Percentiles rank a stretch among this genome's conserved stretches.
phyloP scores from a whole-genome alignment of 2,329 filamentous ascomycete genomes.

The Gaeumannomyces sp. region DNA sequence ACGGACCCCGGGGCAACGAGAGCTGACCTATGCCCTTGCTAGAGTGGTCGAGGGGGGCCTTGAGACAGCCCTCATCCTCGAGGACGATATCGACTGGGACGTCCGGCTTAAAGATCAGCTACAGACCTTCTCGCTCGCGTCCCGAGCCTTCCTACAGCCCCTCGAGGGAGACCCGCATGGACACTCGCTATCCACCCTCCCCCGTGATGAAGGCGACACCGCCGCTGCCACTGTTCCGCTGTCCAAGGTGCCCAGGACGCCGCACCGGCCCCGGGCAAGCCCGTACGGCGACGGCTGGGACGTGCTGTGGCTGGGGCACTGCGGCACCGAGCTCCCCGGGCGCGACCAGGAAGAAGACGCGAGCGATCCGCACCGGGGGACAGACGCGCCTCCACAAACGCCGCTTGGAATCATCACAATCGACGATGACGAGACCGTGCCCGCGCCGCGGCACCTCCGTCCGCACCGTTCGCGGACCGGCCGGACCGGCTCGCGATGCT shows the following conservation, averaged over 20 bases:
- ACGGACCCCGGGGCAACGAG: neutral
- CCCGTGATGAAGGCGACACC: neutral
- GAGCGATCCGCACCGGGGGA: neutral
- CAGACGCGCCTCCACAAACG: neutral
- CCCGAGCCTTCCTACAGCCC: slow-evolving; percentile 29
- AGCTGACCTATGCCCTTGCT: neutral
- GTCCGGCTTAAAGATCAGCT: slow-evolving; percentile 43
- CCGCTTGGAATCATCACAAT: slow-evolving; percentile 15
- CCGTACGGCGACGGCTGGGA: slow-evolving; percentile 48
- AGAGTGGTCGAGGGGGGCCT: slow-evolving; percentile 39
- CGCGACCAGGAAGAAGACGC: neutral
- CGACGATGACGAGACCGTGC: slow-evolving; percentile 29
- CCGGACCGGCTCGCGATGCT: slow-evolving; percentile 18
- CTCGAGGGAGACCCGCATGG: slow-evolving; percentile 10
- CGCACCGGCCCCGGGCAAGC: slow-evolving; percentile 16
- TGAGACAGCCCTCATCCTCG: slow-evolving; percentile 43
- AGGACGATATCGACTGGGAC: slow-evolving; percentile 55
- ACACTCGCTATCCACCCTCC: neutral
- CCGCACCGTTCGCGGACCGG: slow-evolving; percentile 28
- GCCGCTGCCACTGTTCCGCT: neutral
- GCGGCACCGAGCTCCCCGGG: slow-evolving; percentile 30
- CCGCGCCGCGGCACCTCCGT: slow-evolving; percentile 26
- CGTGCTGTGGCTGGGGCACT: slow-evolving; percentile 46
- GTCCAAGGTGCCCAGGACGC: neutral
- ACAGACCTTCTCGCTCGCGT: slow-evolving; percentile 30